These are phyloP conservation scores for Lasiodiplodia sp. DNA, from an alignment of 2,329 filamentous ascomycete genomes.

Conservation along the genomic window DNA sequence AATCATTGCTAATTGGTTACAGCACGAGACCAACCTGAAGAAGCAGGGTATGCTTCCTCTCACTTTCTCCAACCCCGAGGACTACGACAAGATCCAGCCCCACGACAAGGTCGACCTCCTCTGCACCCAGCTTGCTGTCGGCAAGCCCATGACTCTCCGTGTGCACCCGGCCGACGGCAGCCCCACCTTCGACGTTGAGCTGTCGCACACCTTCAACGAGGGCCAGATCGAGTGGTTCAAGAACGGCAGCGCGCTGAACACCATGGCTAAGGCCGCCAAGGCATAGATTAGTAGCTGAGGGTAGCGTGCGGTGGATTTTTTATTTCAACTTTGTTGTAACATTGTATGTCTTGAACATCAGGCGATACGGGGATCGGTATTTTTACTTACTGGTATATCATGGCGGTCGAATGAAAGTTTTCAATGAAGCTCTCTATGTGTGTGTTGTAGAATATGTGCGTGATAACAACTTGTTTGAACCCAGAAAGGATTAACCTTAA, in stretches of 20 bases:
- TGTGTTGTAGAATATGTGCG: not conserved
- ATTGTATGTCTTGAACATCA: constrained; percentile 29
- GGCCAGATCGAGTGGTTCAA: constrained; percentile 99
- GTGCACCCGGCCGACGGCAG: constrained; percentile 89
- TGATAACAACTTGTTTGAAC: not conserved
- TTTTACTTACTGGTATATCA: too few relatives aligned
- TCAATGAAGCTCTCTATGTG: constrained; percentile 17
- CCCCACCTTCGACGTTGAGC: constrained; percentile 78
- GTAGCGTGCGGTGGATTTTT: constrained; percentile 16
- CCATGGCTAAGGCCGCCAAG: constrained; percentile 81
- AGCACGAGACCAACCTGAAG: constrained; percentile 99
- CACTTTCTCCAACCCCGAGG: constrained; percentile 90
- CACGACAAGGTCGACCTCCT: constrained; percentile 91
- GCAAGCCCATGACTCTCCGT: constrained; percentile 88
- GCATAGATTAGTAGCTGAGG: constrained; percentile 14
- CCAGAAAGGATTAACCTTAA: not conserved
- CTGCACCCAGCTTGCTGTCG: constrained; percentile 87
- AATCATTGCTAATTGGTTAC: constrained; percentile 29
- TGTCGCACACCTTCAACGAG: constrained; percentile 97
- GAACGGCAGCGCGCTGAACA: constrained; percentile 96
- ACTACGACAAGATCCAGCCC: constrained; percentile 96
- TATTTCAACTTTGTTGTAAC: constrained; percentile 25
- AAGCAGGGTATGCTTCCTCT: constrained; percentile 99
- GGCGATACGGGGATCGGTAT: constrained; percentile 28
- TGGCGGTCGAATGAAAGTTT: constrained; percentile 22